Conservation (phyloP, 1,284 basidiomycete genomes). For the Lignosus rhinocerotis region DNA sequence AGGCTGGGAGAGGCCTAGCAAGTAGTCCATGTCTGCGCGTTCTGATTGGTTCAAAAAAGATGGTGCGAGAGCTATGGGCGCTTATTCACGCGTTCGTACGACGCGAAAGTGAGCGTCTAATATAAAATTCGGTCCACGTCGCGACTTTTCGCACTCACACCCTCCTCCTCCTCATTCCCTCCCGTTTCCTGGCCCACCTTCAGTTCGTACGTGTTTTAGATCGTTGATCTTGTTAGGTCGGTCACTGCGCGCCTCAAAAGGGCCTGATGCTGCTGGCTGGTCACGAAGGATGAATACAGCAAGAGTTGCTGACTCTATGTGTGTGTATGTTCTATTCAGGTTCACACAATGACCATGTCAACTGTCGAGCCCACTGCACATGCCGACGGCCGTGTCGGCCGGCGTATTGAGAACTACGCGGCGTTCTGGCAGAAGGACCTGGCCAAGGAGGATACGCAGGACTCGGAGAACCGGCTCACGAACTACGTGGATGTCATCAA, state of each 20-base stretch:
- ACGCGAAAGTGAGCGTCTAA: conserved; percentile 1
- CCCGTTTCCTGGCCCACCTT: not conserved
- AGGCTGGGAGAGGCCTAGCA: not conserved
- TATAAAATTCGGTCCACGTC: conserved; percentile 11
- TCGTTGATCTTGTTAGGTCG: not conserved
- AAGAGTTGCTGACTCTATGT: not conserved
- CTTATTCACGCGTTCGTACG: not conserved
- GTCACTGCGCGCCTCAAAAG: not conserved
- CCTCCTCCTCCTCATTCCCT: not conserved
- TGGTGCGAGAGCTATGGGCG: not conserved
- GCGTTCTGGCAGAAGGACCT: conserved; percentile 93
- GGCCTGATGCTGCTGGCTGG: not conserved
- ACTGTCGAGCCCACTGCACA: conserved; percentile 26
- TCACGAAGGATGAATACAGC: not conserved
- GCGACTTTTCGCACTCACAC: not conserved
- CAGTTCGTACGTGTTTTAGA: not conserved
- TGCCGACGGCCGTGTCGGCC: conserved; percentile 75
- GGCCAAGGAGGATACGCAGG: conserved; percentile 65
- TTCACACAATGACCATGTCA: conserved; percentile 29
- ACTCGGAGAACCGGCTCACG: conserved; percentile 78
- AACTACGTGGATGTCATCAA: conserved; percentile 96
- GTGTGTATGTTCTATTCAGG: not conserved
- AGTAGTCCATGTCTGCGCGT: not conserved
- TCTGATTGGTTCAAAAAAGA: conserved; percentile 1
- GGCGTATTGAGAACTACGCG: conserved; percentile 89